Conservation (phyloP, 2,329 filamentous ascomycete species). For the Phyllachora maydis region DNA sequence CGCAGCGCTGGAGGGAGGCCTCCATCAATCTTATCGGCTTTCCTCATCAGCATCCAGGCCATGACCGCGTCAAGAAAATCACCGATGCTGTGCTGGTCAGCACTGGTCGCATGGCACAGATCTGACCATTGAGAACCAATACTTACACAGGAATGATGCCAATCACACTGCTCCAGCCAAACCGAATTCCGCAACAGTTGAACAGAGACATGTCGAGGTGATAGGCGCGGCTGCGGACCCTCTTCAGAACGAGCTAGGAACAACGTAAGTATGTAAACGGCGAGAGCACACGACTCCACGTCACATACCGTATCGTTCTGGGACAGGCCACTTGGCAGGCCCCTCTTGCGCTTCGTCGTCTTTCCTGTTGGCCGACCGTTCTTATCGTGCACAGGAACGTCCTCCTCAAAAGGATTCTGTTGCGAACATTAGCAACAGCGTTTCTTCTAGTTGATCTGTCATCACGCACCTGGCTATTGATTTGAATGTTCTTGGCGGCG, state of each 20-base stretch:
- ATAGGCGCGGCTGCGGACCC: constrained; percentile 72
- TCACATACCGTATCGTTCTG: constrained; percentile 62
- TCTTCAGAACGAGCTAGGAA: constrained; percentile 66
- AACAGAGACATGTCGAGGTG: constrained; percentile 70
- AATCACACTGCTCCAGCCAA: constrained; percentile 80
- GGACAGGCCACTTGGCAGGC: constrained; percentile 64
- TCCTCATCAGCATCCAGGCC: constrained; percentile 53
- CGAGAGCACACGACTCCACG: too few species aligned
- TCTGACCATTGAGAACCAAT: too few species aligned
- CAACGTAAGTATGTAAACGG: too few species aligned
- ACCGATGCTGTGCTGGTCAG: constrained; percentile 34
- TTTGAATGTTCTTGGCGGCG: constrained; percentile 6
- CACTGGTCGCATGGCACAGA: constrained; percentile 4
- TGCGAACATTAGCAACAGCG: constrained; percentile 10
- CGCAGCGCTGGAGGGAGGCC: constrained; percentile 44
- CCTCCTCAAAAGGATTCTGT: constrained; percentile 81
- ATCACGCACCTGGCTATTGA: constrained; percentile 4
- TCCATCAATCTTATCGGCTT: constrained; percentile 55
- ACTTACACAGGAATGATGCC: constrained; percentile 65
- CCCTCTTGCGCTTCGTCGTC: constrained; percentile 68
- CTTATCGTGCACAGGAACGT: constrained; percentile 52
- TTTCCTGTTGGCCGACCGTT: constrained; percentile 46
- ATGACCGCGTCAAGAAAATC: constrained; percentile 56
- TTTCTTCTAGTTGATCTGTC: too few species aligned
- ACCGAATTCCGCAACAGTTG: constrained; percentile 59